Conservation (phyloP, 768 basidiomycete genomes). For the Lanmaoa rubissima region DNA sequence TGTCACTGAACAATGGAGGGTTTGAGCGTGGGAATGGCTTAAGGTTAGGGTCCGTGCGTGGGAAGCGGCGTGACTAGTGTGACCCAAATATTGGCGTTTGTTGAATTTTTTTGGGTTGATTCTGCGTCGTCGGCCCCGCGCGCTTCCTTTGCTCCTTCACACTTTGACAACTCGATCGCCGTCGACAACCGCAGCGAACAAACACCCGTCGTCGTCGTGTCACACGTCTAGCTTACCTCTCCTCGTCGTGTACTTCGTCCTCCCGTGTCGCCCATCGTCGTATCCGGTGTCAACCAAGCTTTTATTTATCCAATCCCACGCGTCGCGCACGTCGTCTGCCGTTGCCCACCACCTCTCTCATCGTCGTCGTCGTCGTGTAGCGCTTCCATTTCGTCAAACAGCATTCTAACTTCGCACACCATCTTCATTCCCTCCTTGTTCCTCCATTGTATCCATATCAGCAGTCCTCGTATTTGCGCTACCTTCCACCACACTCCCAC, state of each 20-base stretch:
- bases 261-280: constrained; percentile 25
- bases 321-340: constrained; percentile 46
- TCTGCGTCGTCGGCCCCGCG: constrained; percentile 45
- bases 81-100: constrained; percentile 41
- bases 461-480: constrained; percentile 35
- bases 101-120: constrained; percentile 39
- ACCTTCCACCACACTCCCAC: constrained; percentile 30
- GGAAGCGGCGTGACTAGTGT: constrained; percentile 32
- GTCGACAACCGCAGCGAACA: constrained; percentile 46
- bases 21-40: constrained; percentile 33
- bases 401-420: constrained; percentile 28
- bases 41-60: constrained; percentile 49
- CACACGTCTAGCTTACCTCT: constrained; percentile 28
- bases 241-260: constrained; percentile 19
- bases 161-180: constrained; percentile 47
- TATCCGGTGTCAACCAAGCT: constrained; percentile 19
- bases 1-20: constrained; percentile 19
- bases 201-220: constrained; percentile 40
- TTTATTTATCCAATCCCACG: constrained; percentile 42
- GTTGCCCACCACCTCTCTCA: constrained; percentile 17
- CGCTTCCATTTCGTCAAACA: constrained; percentile 27
- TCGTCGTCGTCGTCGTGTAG: constrained; percentile 28
- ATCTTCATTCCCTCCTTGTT: constrained; percentile 26
- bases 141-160: constrained; percentile 45
- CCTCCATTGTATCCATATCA: constrained; percentile 45